Evolutionary conservation across 2,329 filamentous ascomycete species (phyloP).

Genomic region (Fusarium haematococcum): DNA sequence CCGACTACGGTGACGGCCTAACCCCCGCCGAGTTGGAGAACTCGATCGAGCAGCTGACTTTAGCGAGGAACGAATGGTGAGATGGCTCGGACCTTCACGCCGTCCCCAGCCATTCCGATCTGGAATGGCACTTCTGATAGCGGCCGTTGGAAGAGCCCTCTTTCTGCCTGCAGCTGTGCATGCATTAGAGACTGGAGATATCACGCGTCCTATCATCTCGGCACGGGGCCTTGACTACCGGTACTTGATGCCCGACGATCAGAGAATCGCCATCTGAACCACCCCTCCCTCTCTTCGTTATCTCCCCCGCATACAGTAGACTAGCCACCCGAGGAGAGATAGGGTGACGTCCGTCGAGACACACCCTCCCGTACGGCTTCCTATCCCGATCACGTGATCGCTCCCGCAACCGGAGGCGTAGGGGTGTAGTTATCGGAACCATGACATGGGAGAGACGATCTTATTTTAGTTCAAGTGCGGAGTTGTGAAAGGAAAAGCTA

Average conservation of each 20-base stretch:
- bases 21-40: background rate
- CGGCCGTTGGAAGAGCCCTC: conserved; percentile 4
- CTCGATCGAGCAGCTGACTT: background rate
- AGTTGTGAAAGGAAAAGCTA: conserved; percentile 1
- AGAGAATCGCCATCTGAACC: background rate
- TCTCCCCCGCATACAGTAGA: conserved; percentile 24
- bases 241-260: conserved; percentile 33
- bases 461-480: conserved; percentile 11
- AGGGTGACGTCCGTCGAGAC: conserved; percentile 3
- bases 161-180: conserved; percentile 18
- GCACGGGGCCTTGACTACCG: conserved; percentile 20
- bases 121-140: background rate
- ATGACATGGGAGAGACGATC: conserved; percentile 23
- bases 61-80: background rate
- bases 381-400: conserved; percentile 38
- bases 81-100: background rate
- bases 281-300: conserved; percentile 10
- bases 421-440: conserved; percentile 32
- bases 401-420: conserved; percentile 34
- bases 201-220: conserved; percentile 26
- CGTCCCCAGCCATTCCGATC: background rate
- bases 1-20: background rate
- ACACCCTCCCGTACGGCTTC: conserved; percentile 18
- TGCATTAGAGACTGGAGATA: conserved; percentile 7
- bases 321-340: conserved; percentile 9